Percentiles rank a stretch among this genome's conserved stretches.
These are phyloP conservation scores for Leishmania tarentolae DNA, from an alignment of 208 protist species.

Conservation along the genomic window DNA sequence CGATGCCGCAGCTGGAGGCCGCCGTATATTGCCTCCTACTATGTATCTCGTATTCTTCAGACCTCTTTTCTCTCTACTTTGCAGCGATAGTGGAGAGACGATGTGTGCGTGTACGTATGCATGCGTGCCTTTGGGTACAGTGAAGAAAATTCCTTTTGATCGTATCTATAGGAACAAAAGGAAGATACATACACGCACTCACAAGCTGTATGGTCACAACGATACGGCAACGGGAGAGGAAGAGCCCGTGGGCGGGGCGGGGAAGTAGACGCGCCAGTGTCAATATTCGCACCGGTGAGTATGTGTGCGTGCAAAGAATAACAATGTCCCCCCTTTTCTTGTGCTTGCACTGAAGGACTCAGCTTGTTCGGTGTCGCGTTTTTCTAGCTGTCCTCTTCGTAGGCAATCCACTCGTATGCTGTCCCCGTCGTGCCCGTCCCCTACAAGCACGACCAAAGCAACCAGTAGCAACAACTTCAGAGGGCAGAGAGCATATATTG, in stretches of 20 bases:
- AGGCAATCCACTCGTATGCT: not conserved
- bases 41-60: not conserved
- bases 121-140: not conserved
- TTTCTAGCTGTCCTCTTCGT: not conserved
- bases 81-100: not conserved
- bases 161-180: not conserved
- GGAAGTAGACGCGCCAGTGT: not conserved
- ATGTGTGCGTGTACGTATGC: slow-evolving; percentile 1
- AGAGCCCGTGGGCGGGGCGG: not conserved
- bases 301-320: not conserved
- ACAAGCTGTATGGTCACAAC: not conserved
- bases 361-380: not conserved
- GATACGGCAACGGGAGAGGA: not conserved
- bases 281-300: not conserved
- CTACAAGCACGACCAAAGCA: not conserved
- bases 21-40: not conserved
- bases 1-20: not conserved
- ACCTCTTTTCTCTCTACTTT: not conserved
- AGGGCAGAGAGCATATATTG: not conserved
- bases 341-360: not conserved
- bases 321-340: not conserved
- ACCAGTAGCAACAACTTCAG: not conserved
- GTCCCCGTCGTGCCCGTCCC: not conserved
- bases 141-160: not conserved
- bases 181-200: not conserved